Base-by-base conservation (phyloP, 2,329 filamentous ascomycete species). In the Pseudocercospora pini-densiflorae region DNA sequence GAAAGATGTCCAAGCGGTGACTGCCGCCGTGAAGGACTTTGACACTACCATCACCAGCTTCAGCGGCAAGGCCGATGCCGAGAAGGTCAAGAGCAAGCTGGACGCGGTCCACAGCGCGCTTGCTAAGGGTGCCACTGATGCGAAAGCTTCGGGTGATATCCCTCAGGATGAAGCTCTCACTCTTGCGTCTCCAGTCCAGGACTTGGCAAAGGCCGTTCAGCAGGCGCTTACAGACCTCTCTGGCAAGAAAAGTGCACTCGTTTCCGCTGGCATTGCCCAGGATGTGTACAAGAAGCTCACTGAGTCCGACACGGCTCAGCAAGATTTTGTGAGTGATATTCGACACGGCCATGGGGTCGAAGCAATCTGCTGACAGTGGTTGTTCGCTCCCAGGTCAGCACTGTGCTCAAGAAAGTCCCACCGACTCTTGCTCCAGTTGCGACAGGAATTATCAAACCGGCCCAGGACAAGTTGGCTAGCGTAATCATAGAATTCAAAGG, bases 241-340 rank as follows among this genome's bases (percentile, higher is more conserved):
- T 21, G 23, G 47, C 47, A 51, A 23, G 47, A 51, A 51, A 6
- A 7, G 4, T 6, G 47, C 47, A 3, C 19, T 51, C 47, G 19
- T 51, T 24, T 51, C 47, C 21, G 47, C 47, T 4, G 47, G 47
- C 4, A 51, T 51, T 14, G 47, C 19, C 47, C 47, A 51, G 5
- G 47, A 51, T 51, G 47, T 51, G 23, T 51, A 51, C n/a, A 23
- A 12, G 47, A 51, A 51, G 47, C 47, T 51, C 47, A 51, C 21
- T 19, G 47, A 51, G 47, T 24, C 21, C 47, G 47, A 51, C 24
- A 14, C 47, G 21, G 47, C 47, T 19, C 47, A 51, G 47, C 16
- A 51, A 14, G 47, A 51, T 21, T 51, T 51, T 24, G 47, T 51
- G 47, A 51, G 47, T 24, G 19, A 21, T 5, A 21, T 23, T 16